Evolutionary conservation across 2,329 filamentous ascomycete genomes (phyloP).

Genomic region (Cladosporium sp.): DNA sequence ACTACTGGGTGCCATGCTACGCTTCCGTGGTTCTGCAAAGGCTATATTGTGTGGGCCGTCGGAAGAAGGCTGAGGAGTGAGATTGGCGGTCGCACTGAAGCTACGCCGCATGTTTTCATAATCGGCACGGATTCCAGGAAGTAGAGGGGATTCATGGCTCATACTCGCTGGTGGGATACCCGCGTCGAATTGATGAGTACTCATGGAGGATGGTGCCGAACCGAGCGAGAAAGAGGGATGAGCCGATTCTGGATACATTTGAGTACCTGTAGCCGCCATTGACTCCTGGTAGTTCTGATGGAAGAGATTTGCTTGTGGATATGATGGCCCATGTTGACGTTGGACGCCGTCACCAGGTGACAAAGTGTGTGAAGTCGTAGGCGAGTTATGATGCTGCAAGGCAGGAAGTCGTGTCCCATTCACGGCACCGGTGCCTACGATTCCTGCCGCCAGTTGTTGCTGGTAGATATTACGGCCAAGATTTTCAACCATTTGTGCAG

Average conservation of each 20-base stretch:
- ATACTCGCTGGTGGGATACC: neutral
- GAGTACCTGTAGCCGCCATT: too few species aligned
- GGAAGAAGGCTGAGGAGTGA: conserved; percentile 7
- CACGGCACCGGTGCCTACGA: neutral
- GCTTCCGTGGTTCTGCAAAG: conserved; percentile 13
- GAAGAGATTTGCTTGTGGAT: neutral
- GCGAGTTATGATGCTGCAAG: neutral
- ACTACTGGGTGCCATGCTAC: neutral
- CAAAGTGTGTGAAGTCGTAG: neutral
- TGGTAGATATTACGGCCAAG: neutral
- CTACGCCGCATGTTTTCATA: conserved; percentile 6
- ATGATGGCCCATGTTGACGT: neutral
- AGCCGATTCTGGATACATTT: too few species aligned
- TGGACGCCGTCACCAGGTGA: neutral
- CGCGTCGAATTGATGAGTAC: neutral
- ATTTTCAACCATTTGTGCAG: neutral
- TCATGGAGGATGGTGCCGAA: too few species aligned
- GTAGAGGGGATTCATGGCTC: too few species aligned
- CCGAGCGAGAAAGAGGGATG: neutral
- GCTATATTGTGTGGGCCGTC: neutral
- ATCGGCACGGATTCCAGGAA: neutral
- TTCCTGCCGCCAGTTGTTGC: neutral
- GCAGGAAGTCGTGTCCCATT: neutral
- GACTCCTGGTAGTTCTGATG: neutral
- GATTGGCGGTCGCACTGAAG: conserved; percentile 1